Evolutionary conservation across 2,329 filamentous ascomycete genomes (phyloP), one percentile per base, ranked within the genome.

Genomic region (Pseudopithomyces maydicus): DNA sequence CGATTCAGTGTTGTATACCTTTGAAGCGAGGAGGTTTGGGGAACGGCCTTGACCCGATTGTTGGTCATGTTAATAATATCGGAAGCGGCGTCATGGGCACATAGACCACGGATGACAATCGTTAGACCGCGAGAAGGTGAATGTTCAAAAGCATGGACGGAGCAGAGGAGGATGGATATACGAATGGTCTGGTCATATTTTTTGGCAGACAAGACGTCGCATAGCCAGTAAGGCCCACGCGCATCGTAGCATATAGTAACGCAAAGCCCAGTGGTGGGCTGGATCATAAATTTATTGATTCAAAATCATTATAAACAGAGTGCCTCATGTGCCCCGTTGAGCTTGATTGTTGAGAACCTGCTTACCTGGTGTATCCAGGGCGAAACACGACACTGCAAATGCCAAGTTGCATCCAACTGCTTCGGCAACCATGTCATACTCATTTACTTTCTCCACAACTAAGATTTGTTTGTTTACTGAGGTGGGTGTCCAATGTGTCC

Each of bases 1-100:
- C 15, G n/a, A 42, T 51, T 53, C 43, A 19, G 20, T 23, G 15
- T 15, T 54, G 20, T 54, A 46, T 53, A 57, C 41, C 42, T 50
- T 50, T 35, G 15, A 17, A 20, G 33, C 15, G 33, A 1, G 29
- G 17, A 8, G 50, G 42, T 29, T 19, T 39, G 29, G 42, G 14
- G n/a, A 33, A 20, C 17, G 19, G 49, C 26, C 47, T 22, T 7
- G 22, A 23, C 33, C 20, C 26, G 17, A 10, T 43, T 17, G 15
- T 38, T 38, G 15, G 26, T 32, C 10, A 17, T 33, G 2, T 39
- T 36, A 17, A n/a, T 39, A 19, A 29, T 20, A 32, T 17, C 32
- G 7, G 29, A 19, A 26, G 22, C 15, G 44, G 45, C 36, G 41
- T 52, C 41, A 17, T 33, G 41, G 32, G 23, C n/a, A 39, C 50